Evolutionary conservation across 495 filamentous ascomycete genomes (phyloP), one percentile per base, ranked within the genome.

Genomic region (Sabuloglossum arenarium): DNA sequence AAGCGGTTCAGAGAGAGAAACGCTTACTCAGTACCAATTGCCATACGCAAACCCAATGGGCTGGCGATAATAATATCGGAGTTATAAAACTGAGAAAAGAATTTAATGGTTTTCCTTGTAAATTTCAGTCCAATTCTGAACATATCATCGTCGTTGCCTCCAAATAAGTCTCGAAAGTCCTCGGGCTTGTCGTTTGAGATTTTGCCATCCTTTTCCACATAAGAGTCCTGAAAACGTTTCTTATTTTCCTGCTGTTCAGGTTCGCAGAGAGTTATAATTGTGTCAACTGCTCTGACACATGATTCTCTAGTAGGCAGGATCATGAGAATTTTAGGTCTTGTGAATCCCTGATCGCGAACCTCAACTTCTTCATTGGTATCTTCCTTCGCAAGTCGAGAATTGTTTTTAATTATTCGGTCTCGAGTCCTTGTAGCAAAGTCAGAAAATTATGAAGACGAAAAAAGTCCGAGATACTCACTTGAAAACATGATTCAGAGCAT

Each of bases 111-210:
- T 68, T 93, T 95, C 45, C 91, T 78, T 0, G 91, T 96, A 65
- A 98, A 94, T 65, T 96, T 96, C 57, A 98, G 61, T 28, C 90
- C 91, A 0, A 97, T 67, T 21, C 88, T 78, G 74, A 96, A 98
- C 76, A 90, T 86, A 69, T 97, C 91, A 61, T 97, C 90, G 64
- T 94, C 86, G 67, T 94, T 96, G 43, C 91, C 91, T 49, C 75
- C 79, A 61, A 98, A 98, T 1, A 98, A 75, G 53, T 94, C 91
- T 12, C 75, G 75, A 69, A 94, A 96, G 66, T 95, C 91, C 3
- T 79, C 81, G 0, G 89, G 83, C 66, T 88, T 88, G 66, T 84
- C 77, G 37, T 76, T 72, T 50, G 79, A 80, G 29, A 71, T 64
- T 55, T 79, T 77, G n/a, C 79, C 74, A 54, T 81, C 78, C 21